Percentiles rank a stretch among this genome's conserved stretches.
phyloP scores from a whole-genome alignment of 768 basidiomycete genomes.

The Collybiopsis confluens region DNA sequence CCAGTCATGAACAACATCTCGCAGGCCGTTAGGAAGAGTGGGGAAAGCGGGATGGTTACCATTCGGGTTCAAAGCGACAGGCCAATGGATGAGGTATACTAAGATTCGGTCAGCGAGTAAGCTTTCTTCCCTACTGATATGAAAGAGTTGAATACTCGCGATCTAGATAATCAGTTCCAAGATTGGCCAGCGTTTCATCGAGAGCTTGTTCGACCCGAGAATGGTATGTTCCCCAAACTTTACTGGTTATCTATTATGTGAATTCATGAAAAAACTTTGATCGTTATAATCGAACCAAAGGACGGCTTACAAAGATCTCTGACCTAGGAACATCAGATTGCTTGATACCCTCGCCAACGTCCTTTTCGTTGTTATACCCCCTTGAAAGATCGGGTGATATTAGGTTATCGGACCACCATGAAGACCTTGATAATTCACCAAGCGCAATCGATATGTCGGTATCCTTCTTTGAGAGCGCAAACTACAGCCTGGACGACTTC shows the following conservation, averaged over 20 bases:
- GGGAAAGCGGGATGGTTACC: conserved; percentile 63
- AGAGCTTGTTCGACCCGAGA: conserved; percentile 68
- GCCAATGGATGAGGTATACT: conserved; percentile 80
- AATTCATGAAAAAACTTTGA: background rate
- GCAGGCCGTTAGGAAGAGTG: conserved; percentile 53
- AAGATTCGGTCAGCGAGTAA: background rate
- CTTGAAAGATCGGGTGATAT: conserved; percentile 24
- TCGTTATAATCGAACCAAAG: background rate
- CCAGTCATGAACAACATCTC: conserved; percentile 68
- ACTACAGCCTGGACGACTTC: conserved; percentile 71
- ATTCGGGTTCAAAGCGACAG: conserved; percentile 65
- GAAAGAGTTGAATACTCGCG: conserved; percentile 36
- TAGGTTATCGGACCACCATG: background rate
- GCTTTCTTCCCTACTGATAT: too few relatives aligned
- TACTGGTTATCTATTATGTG: conserved; percentile 59
- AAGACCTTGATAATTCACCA: conserved; percentile 23
- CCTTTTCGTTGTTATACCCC: conserved; percentile 71
- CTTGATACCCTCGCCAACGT: conserved; percentile 78
- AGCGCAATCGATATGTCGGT: conserved; percentile 74
- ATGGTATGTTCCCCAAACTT: conserved; percentile 57
- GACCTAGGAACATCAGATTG: conserved; percentile 72
- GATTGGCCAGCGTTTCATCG: conserved; percentile 68
- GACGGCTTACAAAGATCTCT: conserved; percentile 59
- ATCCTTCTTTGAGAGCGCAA: conserved; percentile 73
- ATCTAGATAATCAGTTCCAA: conserved; percentile 85